Evolutionary conservation across 768 basidiomycete species (phyloP).

Genomic region (Boletus rex-veris): DNA sequence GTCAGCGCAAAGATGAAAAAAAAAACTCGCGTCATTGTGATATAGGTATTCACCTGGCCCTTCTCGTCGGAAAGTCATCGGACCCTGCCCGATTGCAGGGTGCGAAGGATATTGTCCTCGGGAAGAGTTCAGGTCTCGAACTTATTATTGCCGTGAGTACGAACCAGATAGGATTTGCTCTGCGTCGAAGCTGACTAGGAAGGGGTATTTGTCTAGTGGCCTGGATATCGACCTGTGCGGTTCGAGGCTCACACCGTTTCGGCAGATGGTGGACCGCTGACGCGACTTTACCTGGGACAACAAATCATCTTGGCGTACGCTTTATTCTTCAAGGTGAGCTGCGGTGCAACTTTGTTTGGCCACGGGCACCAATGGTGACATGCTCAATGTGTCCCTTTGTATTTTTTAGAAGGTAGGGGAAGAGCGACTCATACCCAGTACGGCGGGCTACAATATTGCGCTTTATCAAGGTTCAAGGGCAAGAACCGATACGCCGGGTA

Average conservation of each 20-base stretch:
- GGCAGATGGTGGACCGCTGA: neutral
- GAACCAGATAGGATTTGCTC: neutral
- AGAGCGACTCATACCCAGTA: neutral
- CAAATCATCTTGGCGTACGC: neutral
- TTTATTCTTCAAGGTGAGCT: neutral
- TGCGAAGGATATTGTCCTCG: neutral
- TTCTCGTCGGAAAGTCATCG: fast-evolving
- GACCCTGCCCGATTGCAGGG: neutral
- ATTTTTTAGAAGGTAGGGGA: neutral
- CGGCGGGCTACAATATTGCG: constrained; percentile 3
- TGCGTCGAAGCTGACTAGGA: neutral
- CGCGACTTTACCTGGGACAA: constrained; percentile 2
- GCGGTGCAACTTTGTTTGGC: neutral
- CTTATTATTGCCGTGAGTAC: constrained; percentile 4
- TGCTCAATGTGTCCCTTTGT: neutral
- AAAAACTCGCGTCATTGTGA: neutral
- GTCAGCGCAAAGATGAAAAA: neutral
- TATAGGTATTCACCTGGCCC: neutral
- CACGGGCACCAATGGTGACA: too few relatives aligned
- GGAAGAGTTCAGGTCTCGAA: neutral
- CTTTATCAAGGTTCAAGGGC: constrained; percentile 1
- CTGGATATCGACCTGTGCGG: neutral
- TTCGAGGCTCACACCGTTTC: neutral
- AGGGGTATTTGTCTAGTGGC: constrained; percentile 3
- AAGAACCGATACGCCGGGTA: neutral